These are phyloP conservation scores for Lolium rigidum DNA, from an alignment of 176 grass and related monocot species.

Conservation along the genomic window DNA sequence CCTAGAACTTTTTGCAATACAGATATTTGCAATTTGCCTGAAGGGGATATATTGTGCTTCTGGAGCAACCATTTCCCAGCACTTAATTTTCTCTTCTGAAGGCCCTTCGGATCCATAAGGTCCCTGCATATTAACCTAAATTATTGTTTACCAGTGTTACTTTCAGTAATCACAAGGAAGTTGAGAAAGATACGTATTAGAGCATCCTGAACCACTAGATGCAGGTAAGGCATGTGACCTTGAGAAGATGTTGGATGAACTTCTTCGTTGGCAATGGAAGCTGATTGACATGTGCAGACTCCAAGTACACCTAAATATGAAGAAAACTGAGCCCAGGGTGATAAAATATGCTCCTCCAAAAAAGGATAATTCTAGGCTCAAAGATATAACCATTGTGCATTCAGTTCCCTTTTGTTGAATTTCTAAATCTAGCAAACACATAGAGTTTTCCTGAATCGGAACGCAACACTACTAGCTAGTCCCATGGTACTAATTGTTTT, in stretches of 20 bases:
- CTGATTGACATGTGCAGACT: constrained; percentile 61
- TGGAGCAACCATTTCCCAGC: constrained; percentile 64
- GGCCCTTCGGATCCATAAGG: constrained; percentile 75
- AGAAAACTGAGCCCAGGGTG: constrained; percentile 14
- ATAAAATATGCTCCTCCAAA: background rate
- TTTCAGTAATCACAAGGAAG: constrained; percentile 27
- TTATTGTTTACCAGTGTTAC: constrained; percentile 24
- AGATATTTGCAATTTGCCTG: constrained; percentile 30
- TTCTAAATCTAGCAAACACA: background rate
- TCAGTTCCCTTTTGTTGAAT: background rate
- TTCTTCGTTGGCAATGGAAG: constrained; percentile 58
- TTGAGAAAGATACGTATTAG: background rate
- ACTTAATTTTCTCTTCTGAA: constrained; percentile 91
- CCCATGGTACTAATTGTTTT: background rate
- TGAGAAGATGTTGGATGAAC: constrained; percentile 85
- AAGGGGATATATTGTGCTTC: constrained; percentile 79
- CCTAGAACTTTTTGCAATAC: constrained; percentile 1
- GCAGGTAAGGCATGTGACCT: constrained; percentile 45
- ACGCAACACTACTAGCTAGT: background rate
- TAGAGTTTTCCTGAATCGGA: background rate
- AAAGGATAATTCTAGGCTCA: background rate
- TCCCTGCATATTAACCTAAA: constrained; percentile 78
- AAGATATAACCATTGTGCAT: background rate
- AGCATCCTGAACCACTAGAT: background rate
- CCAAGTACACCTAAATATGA: constrained; percentile 58